phyloP scores from a whole-genome alignment of 148 eudicot genomes.

The Rhododendron griersonianum region DNA sequence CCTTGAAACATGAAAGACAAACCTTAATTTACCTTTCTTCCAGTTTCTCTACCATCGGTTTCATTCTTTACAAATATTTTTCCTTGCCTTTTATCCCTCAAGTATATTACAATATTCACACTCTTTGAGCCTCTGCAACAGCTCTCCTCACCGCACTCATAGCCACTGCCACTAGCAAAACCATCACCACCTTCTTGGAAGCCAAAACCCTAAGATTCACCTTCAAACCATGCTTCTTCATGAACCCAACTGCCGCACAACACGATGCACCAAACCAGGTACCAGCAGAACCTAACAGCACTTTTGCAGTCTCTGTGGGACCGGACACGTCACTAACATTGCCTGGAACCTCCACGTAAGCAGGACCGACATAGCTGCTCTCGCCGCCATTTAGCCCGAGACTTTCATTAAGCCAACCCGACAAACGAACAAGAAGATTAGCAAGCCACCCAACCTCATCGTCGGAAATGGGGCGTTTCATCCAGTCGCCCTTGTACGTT shows the following conservation, averaged over 20 bases:
- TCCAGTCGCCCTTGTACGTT: constrained; percentile 89
- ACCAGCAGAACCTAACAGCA: constrained; percentile 29
- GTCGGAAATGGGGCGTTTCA: constrained; percentile 76
- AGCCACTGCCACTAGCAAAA: constrained; percentile 34
- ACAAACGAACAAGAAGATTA: constrained; percentile 53
- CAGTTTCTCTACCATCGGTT: neutral
- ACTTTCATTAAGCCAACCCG: constrained; percentile 56
- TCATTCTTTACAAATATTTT: neutral
- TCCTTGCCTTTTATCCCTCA: neutral
- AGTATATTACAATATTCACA: constrained; percentile 7
- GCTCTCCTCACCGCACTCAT: constrained; percentile 47
- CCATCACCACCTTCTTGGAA: constrained; percentile 63
- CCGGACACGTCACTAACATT: constrained; percentile 40
- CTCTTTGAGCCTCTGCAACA: constrained; percentile 16
- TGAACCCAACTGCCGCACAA: constrained; percentile 29
- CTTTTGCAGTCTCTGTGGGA: constrained; percentile 38
- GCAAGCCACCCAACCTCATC: constrained; percentile 96
- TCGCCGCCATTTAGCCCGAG: constrained; percentile 54
- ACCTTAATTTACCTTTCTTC: neutral
- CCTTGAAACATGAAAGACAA: neutral
- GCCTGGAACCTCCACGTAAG: constrained; percentile 45
- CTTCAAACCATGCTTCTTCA: constrained; percentile 68
- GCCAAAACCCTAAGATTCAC: constrained; percentile 86
- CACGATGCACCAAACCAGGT: constrained; percentile 37
- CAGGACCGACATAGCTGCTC: constrained; percentile 17